Base-by-base conservation (phyloP, 2,329 filamentous ascomycete genomes). In the Thelonectria olida region DNA sequence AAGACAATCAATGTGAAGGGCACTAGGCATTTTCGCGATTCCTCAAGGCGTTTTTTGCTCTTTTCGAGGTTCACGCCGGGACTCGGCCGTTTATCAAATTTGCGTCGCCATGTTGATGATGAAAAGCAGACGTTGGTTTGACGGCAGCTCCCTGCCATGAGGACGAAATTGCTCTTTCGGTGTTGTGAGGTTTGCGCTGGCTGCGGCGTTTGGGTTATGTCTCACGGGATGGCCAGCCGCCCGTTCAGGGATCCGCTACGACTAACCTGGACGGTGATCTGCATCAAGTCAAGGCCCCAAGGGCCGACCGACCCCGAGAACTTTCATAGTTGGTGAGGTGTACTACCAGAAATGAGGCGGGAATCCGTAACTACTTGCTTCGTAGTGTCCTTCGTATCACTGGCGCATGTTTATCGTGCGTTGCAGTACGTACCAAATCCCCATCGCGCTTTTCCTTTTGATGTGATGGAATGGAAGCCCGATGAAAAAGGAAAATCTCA, bases 1-100 rank as follows among this genome's bases (percentile, higher is more conserved):
- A 54, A 28, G 2, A 45, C 31, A 61, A 61, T 61, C 13, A 55
- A 61, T n/a, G 51, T 61, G 58, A 61, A 48, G 58, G 49, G 47
- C 52, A 55, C 58, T 61, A 61, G 58, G 58, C 58, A 39, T 47
- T 34, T 38, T 50, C 42, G 19, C 31, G 28, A 47, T 19, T 41
- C 17, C 41, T 56, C 47, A 19, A 31, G 58, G 58, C 52, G 39
- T 52, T 61, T 60, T 45, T 28, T 25, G 25, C 27, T 22, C 17
- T 22, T 51, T 47, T 61, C 19, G 20, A 52, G 8, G 19, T 52
- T 52, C 58, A 52, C 55, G 39, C 36, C 28, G 53, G 17, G 7
- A 27, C 38, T 22, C 25, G 44, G 42, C 41, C 25, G 15, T 36
- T 42, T n/a, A 39, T 42, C 49, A n/a, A 42, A 22, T 39, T 25